Base-by-base conservation (phyloP, 441 rosid genomes). In the Gossypium lobatum region DNA sequence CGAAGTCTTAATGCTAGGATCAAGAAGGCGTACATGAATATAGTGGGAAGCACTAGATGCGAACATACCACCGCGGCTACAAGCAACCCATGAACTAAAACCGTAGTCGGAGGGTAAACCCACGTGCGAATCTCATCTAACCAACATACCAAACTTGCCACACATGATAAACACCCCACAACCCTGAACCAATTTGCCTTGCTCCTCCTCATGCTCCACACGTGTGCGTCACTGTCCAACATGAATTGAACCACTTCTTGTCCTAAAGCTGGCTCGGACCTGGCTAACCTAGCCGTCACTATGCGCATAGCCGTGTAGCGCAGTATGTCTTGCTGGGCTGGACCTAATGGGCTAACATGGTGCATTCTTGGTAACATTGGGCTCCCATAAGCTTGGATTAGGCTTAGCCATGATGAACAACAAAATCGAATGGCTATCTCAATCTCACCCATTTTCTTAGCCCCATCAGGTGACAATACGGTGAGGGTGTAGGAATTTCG, bases 321-420 rank as follows among this genome's bases (percentile, higher is more conserved):
- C 25, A 87, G 37, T 31, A 85, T 79, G 45, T 89, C 93, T 71
- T 87, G 93, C 72, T 85, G 91, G 16, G 82, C 81, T 0, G 87
- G 88, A 42, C 85, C 85, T 37, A 89, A 75, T 0, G 91, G 91
- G 1, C 84, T 87, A 18, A 85, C 79, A 6, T 87, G 86, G 55
- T 89, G 93, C 93, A 85, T 80, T 72, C 87, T 79, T 6, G 93
- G 93, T 3, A 89, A 80, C 89, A 87, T 85, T 6, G 93, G 89
- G 4, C 75, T 80, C 18, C 80, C 72, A 71, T 89, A 89, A 1
- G 85, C 85, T 71, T 87, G 91, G 39, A 89, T 81, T 6, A 87
- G 68, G 64, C 76, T 83, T 28, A 87, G 53, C 91, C 91, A 89
- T 14, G 93, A 89, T 0, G 86, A 80, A 64, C 88, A 87, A 0